Conservation (phyloP, 2,329 filamentous ascomycete species). For the Periconia sp. region DNA sequence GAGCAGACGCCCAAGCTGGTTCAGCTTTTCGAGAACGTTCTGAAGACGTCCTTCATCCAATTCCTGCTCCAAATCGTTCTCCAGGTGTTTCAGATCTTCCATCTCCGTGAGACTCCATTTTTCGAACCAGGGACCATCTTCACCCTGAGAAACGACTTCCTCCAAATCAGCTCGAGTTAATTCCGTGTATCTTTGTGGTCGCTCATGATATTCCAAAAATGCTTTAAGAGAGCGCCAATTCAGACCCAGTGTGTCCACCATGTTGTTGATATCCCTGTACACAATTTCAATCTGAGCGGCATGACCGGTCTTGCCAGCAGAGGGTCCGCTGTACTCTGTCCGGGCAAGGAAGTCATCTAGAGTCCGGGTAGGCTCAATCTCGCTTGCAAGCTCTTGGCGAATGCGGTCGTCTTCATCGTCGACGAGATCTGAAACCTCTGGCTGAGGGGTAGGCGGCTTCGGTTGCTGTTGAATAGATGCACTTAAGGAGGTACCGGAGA, state of each 20-base stretch:
- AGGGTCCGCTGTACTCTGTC: constrained; percentile 51
- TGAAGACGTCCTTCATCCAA: constrained; percentile 73
- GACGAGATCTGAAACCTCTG: constrained; percentile 41
- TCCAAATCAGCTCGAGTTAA: constrained; percentile 70
- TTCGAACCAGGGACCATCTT: constrained; percentile 58
- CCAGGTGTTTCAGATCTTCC: constrained; percentile 67
- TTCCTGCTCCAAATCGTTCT: constrained; percentile 66
- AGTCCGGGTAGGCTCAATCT: constrained; percentile 65
- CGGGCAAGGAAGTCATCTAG: constrained; percentile 72
- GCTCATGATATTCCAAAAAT: constrained; percentile 68
- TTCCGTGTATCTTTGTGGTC: constrained; percentile 53
- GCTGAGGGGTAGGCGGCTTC: constrained; percentile 47
- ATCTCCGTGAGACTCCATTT: constrained; percentile 81
- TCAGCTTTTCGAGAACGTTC: constrained; percentile 71
- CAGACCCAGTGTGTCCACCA: constrained; percentile 91
- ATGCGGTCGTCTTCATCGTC: constrained; percentile 72
- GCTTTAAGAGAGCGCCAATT: constrained; percentile 73
- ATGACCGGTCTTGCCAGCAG: constrained; percentile 48
- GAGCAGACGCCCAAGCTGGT: constrained; percentile 69
- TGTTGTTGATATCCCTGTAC: constrained; percentile 85
- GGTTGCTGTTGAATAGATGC: constrained; percentile 36
- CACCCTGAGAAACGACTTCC: constrained; percentile 41
- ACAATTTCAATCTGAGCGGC: constrained; percentile 57
- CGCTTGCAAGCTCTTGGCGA: constrained; percentile 66
- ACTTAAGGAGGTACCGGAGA: constrained; percentile 38